Base-by-base conservation (phyloP, 202 grass and related monocot species). In the Carex arenaria region DNA sequence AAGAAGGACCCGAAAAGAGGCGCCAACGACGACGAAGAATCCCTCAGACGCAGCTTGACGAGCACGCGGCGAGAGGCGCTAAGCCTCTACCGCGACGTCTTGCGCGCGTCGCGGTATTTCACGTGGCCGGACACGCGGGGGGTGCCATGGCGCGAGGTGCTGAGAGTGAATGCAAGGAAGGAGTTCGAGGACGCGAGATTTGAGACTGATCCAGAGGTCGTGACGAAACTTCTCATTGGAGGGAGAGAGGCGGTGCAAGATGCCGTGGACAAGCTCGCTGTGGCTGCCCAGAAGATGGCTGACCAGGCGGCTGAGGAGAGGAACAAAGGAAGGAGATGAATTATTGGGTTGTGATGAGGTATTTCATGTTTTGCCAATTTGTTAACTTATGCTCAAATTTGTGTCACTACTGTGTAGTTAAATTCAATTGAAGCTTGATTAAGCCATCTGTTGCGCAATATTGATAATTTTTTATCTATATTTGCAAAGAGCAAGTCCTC, bases 141-240 rank as follows among this genome's bases (percentile, higher is more conserved):
- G 1, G 88, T 93, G 64, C 89, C 85, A 17, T 98, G 93, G 95
- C 67, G 93, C 12, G 95, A 98, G 17, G 85, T 92, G 51, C 89
- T 95, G 81, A 87, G 85, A 22, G 86, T 84, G 67, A 95, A 95
- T 78, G 91, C 96, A 61, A 87, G 91, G 60, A 85, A 89, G 19
- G 96, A 95, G 88, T 95, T 98, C 80, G 93, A 95, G 91, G 89
- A 93, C 81, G 92, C 92, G 19, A 89, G 93, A 12, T 81, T 83
- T 52, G 91, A 95, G 89, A 63, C 89, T 17, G 96, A 95, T 77
- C 95, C 91, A n/a, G 91, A 98, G 88, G 89, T 98, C 86, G 93
- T 95, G 66, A 72, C 95, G 60, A 82, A 81, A 28, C 95, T 98
- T 66, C 86, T 98, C 56, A 95, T 95, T 79, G 88, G 93, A 53